Evolutionary conservation across 2,329 filamentous ascomycete genomes (phyloP).

Genomic region (Fusarium sulawesiense): DNA sequence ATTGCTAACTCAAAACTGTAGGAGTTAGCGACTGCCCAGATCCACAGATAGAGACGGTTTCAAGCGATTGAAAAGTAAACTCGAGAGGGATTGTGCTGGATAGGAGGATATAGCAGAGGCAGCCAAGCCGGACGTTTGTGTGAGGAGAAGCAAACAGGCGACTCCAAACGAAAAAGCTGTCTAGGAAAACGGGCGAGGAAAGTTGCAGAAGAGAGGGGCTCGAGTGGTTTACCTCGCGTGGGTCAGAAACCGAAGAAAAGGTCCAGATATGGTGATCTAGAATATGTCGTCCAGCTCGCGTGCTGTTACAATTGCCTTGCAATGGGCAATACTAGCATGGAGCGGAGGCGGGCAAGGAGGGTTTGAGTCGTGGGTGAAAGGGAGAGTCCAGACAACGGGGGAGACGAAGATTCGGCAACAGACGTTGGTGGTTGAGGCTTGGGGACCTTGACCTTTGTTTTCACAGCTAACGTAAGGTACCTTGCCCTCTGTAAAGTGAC

Average conservation of each 20-base stretch:
- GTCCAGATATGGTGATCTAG: constrained; percentile 42
- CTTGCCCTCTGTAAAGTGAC: neutral
- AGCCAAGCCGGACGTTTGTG: constrained; percentile 24
- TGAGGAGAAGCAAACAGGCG: constrained; percentile 40
- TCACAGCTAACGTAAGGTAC: constrained; percentile 32
- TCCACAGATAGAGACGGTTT: constrained; percentile 32
- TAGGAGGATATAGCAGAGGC: constrained; percentile 11
- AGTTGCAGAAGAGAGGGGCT: constrained; percentile 38
- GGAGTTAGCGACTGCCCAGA: constrained; percentile 37
- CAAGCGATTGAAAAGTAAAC: constrained; percentile 16
- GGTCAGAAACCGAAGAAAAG: constrained; percentile 40
- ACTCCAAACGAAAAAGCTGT: constrained; percentile 35
- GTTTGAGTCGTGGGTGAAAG: constrained; percentile 43
- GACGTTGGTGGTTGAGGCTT: constrained; percentile 53
- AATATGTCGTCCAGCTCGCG: constrained; percentile 52
- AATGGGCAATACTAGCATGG: constrained; percentile 54
- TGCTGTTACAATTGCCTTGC: constrained; percentile 54
- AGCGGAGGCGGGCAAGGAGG: constrained; percentile 44
- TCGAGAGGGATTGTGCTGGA: constrained; percentile 6
- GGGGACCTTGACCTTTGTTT: constrained; percentile 53
- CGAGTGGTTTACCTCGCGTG: constrained; percentile 48
- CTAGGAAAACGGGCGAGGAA: constrained; percentile 27
- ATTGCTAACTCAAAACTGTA: constrained; percentile 37
- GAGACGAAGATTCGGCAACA: constrained; percentile 46
- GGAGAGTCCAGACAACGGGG: constrained; percentile 46